Conservation (phyloP, 257 asterid species). For the Ilex asprella region DNA sequence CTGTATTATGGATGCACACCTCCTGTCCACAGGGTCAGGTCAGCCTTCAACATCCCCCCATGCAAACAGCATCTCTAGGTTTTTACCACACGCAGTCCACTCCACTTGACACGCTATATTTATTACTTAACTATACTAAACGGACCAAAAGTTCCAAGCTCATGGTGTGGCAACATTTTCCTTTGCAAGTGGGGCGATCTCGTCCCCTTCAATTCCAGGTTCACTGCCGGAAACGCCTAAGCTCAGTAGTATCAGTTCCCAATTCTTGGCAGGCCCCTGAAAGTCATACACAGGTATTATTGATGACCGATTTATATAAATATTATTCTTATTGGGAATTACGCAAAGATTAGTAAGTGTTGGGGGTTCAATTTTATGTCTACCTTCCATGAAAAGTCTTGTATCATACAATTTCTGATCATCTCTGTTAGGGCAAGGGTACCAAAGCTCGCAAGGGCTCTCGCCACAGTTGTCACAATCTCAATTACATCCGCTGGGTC, state of each 20-base stretch:
- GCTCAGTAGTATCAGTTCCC: constrained; percentile 67
- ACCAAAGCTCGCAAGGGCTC: constrained; percentile 62
- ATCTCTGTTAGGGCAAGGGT: constrained; percentile 55
- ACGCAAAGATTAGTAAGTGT: not conserved
- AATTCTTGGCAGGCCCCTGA: constrained; percentile 79
- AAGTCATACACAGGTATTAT: too few relatives aligned
- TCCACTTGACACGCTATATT: too few relatives aligned
- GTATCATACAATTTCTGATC: constrained; percentile 82
- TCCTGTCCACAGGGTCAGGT: too few relatives aligned
- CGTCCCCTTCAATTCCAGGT: constrained; percentile 68
- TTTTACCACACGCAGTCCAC: too few relatives aligned
- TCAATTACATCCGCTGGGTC: constrained; percentile 69
- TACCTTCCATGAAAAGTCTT: constrained; percentile 98
- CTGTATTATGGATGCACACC: too few relatives aligned
- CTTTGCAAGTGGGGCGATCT: constrained; percentile 79
- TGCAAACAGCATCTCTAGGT: too few relatives aligned
- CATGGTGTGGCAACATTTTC: constrained; percentile 86
- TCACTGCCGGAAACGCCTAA: constrained; percentile 66
- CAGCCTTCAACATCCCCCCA: too few relatives aligned
- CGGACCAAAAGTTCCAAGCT: not conserved
- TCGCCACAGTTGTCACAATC: constrained; percentile 46
- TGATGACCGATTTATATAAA: not conserved
- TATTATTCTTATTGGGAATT: not conserved
- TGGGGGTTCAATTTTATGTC: not conserved
- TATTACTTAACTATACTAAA: too few relatives aligned